phyloP scores from a whole-genome alignment of 2,329 filamentous ascomycete species.

The Microsporum canis region DNA sequence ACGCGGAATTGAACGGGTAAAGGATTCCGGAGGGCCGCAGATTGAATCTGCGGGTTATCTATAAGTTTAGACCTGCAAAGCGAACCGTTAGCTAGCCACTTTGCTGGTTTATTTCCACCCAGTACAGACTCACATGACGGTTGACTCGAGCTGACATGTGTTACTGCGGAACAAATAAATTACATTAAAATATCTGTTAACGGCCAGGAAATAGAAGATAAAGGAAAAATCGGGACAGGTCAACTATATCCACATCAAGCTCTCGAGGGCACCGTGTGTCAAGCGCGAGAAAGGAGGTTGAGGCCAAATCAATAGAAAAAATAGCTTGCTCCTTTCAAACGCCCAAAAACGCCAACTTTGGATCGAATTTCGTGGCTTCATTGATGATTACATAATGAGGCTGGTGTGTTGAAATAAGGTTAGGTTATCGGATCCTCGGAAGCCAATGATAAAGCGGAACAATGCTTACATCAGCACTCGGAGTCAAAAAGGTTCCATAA shows the following conservation, averaged over 20 bases:
- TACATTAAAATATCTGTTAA: conserved; percentile 4
- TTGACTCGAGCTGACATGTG: neutral
- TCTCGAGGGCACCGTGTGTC: neutral
- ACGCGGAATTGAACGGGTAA: conserved; percentile 68
- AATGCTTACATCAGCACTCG: neutral
- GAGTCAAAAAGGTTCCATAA: neutral
- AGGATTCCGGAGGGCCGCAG: conserved; percentile 78
- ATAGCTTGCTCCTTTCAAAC: neutral
- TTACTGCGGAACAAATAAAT: neutral
- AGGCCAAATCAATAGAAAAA: neutral
- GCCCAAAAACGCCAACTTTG: neutral
- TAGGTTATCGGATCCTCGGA: neutral
- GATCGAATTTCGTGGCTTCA: neutral
- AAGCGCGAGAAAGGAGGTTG: neutral
- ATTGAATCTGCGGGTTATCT: conserved; percentile 79
- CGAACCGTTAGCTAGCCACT: neutral
- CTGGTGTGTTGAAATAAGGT: neutral
- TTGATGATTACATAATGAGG: neutral
- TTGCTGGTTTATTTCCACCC: neutral
- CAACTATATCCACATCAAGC: neutral
- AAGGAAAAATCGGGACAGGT: neutral
- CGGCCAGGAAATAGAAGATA: neutral
- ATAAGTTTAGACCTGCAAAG: conserved; percentile 65
- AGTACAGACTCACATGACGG: neutral
- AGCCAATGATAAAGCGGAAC: neutral